Evolutionary conservation across 495 filamentous ascomycete species (phyloP).

Genomic region (Daldinia vernicosa): DNA sequence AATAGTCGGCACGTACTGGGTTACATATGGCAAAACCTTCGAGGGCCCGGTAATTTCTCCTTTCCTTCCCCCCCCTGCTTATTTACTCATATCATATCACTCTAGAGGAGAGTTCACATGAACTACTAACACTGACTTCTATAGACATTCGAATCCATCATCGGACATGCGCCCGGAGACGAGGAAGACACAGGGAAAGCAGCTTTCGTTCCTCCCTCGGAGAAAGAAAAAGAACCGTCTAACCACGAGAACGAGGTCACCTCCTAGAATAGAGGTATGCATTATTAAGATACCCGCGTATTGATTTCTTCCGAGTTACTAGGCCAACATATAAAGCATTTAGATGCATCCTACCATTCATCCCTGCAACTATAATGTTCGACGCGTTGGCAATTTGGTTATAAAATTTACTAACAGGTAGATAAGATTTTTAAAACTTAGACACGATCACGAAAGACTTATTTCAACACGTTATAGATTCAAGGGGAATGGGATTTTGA

Average conservation of each 20-base stretch:
- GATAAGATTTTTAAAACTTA: neutral
- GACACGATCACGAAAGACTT: neutral
- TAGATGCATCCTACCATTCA: too few species aligned
- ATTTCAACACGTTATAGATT: neutral
- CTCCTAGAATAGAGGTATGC: neutral
- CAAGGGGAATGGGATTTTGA: neutral
- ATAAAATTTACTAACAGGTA: neutral
- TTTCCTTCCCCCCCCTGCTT: neutral
- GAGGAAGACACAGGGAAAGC: constrained; percentile 7
- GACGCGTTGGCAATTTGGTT: neutral
- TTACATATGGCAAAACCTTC: constrained; percentile 42
- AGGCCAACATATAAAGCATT: neutral
- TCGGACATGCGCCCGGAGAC: constrained; percentile 30
- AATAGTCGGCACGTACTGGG: constrained; percentile 44
- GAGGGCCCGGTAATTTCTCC: constrained; percentile 45
- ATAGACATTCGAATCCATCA: constrained; percentile 39
- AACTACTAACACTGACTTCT: neutral
- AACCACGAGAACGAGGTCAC: neutral
- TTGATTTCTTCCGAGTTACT: neutral
- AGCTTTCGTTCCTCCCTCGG: neutral
- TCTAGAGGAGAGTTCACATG: neutral
- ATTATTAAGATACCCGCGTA: neutral
- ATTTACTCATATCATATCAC: neutral
- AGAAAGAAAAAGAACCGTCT: constrained; percentile 3
- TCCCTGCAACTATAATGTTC: neutral